Percentiles rank a stretch among this genome's conserved stretches.
Evolutionary conservation across 805 yeast genomes (phyloP).

Genomic region (Zygoascus flipseniorum): DNA sequence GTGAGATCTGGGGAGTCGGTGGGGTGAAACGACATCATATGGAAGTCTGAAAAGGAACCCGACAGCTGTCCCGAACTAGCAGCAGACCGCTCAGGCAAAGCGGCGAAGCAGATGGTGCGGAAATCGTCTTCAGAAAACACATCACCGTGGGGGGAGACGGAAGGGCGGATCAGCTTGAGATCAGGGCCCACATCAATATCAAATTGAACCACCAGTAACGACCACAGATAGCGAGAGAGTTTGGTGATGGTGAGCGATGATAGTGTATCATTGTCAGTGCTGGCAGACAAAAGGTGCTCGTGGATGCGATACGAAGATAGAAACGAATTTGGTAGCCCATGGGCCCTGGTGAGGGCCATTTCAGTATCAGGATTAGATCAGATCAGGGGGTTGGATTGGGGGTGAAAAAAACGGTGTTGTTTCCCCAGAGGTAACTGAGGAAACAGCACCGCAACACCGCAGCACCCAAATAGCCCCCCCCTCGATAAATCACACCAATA

Average conservation of each 20-base stretch:
- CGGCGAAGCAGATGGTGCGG: slow-evolving; percentile 19
- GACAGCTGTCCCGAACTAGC: not conserved
- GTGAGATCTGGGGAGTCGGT: slow-evolving; percentile 3
- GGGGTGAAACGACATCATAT: slow-evolving; percentile 12
- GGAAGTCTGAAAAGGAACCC: slow-evolving; percentile 5
- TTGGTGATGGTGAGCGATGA: not conserved
- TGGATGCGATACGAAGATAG: slow-evolving; percentile 38
- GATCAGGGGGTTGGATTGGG: no score
- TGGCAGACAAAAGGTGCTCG: slow-evolving; percentile 14
- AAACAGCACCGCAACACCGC: no score
- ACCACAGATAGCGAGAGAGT: slow-evolving; percentile 13
- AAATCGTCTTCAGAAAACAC: slow-evolving; percentile 21
- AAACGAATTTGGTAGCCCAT: slow-evolving; percentile 32
- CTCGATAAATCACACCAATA: no score
- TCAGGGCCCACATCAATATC: slow-evolving; percentile 23
- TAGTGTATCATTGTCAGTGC: not conserved
- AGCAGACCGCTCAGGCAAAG: slow-evolving; percentile 21
- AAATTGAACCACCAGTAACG: slow-evolving; percentile 20
- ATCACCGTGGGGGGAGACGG: slow-evolving; percentile 3
- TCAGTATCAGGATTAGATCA: no score
- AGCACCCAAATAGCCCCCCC: no score
- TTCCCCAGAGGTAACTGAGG: no score
- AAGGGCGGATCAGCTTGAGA: slow-evolving; percentile 22
- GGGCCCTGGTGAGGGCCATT: not conserved
- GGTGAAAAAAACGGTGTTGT: no score